Percentiles rank a stretch among this genome's conserved stretches.
These are phyloP conservation scores for Vigna mungo DNA, from an alignment of 306 rosid species.

Conservation along the genomic window DNA sequence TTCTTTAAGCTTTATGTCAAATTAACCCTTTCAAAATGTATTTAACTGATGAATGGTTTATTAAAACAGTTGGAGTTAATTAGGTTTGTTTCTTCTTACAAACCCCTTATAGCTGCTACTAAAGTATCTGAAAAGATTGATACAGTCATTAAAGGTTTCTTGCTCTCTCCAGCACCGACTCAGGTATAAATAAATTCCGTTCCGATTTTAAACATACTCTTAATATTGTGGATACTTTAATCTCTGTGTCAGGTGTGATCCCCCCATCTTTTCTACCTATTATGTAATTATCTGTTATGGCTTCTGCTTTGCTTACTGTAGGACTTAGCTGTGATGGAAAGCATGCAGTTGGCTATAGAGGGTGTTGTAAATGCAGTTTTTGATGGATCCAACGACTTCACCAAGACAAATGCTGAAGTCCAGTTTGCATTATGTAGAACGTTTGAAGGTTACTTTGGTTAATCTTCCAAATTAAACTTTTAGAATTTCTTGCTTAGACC, in stretches of 20 bases:
- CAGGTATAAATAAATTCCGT: conserved; percentile 65
- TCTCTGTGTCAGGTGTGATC: conserved; percentile 36
- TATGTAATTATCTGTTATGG: conserved; percentile 27
- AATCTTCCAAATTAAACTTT: conserved; percentile 35
- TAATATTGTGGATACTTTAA: conserved; percentile 41
- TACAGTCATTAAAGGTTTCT: conserved; percentile 64
- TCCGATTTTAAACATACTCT: conserved; percentile 7
- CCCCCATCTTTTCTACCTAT: conserved; percentile 33
- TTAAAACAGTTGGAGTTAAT: conserved; percentile 81
- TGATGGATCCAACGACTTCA: conserved; percentile 72
- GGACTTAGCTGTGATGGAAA: conserved; percentile 88
- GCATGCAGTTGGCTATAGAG: conserved; percentile 89
- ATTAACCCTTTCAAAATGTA: conserved; percentile 27
- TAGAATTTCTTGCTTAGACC: conserved; percentile 29
- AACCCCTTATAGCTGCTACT: conserved; percentile 75
- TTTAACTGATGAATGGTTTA: conserved; percentile 48
- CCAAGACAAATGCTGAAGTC: conserved; percentile 65
- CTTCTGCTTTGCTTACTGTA: conserved; percentile 49
- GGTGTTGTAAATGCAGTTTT: conserved; percentile 77
- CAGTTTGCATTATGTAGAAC: conserved; percentile 71
- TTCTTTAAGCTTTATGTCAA: conserved; percentile 1
- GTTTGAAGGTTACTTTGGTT: conserved; percentile 74
- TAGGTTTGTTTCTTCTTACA: conserved; percentile 80
- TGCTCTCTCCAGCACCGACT: conserved; percentile 63
- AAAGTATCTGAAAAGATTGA: conserved; percentile 78